Evolutionary conservation across 257 asterid species (phyloP).

Genomic region (Fraxinus anomala): DNA sequence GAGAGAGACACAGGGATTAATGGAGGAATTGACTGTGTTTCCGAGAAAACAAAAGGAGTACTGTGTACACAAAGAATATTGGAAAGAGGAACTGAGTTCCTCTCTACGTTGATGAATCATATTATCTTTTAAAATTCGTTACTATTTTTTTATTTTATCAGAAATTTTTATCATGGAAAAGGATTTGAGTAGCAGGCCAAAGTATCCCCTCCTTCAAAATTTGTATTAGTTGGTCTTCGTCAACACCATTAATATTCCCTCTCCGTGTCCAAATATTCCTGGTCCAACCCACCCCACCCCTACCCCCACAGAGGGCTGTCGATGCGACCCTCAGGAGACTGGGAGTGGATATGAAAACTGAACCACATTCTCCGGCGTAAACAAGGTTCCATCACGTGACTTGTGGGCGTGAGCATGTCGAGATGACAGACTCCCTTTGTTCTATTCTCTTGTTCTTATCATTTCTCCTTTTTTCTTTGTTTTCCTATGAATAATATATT

Average conservation of each 20-base stretch:
- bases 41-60: slow-evolving; percentile 43
- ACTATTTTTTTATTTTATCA: slow-evolving; percentile 10
- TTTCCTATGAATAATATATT: not conserved
- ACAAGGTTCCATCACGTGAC: slow-evolving; percentile 67
- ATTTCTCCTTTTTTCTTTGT: not conserved
- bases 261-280: slow-evolving; percentile 75
- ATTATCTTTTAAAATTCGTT: slow-evolving; percentile 25
- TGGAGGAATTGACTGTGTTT: slow-evolving; percentile 50
- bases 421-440: slow-evolving; percentile 15
- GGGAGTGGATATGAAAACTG: slow-evolving; percentile 28
- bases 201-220: slow-evolving; percentile 5
- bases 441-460: slow-evolving; percentile 28
- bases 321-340: not conserved
- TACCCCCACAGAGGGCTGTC: slow-evolving; percentile 23
- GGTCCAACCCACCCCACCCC: slow-evolving; percentile 14
- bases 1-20: slow-evolving; percentile 15
- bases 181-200: slow-evolving; percentile 23
- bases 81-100: slow-evolving; percentile 26
- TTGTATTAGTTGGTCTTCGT: not conserved
- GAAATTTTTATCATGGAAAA: slow-evolving; percentile 14
- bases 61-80: slow-evolving; percentile 43
- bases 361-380: slow-evolving; percentile 60
- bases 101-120: slow-evolving; percentile 23
- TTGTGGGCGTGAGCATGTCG: slow-evolving; percentile 40
- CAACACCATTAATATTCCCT: slow-evolving; percentile 66